Percentiles rank a stretch among this genome's conserved stretches.
phyloP scores from a whole-genome alignment of 108 stramenopile species.

The Mayamaea pseudoterrestris region DNA sequence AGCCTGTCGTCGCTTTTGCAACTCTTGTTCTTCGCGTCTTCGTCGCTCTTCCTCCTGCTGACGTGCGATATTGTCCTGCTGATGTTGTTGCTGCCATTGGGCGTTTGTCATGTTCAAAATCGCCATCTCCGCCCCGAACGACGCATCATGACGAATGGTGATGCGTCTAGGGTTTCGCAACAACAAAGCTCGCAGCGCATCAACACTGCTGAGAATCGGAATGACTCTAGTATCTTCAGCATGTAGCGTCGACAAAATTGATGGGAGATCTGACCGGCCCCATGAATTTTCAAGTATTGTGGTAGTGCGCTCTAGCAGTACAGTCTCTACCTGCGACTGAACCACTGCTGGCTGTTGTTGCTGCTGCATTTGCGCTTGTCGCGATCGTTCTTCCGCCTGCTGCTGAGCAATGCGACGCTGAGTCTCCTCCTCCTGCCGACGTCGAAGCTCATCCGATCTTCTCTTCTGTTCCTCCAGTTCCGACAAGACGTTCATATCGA shows the following conservation, averaged over 20 bases:
- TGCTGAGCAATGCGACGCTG: conserved; percentile 32
- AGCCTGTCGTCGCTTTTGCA: conserved; percentile 20
- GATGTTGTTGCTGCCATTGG: conserved; percentile 51
- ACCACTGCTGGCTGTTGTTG: conserved; percentile 35
- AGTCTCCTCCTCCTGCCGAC: conserved; percentile 51
- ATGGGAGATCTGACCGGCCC: conserved; percentile 70
- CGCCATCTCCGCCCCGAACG: conserved; percentile 63
- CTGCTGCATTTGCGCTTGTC: conserved; percentile 27
- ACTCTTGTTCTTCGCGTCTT: conserved; percentile 21
- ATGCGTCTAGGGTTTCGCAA: conserved; percentile 54
- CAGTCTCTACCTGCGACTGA: conserved; percentile 72
- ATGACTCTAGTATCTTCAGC: conserved; percentile 72
- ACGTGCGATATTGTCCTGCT: conserved; percentile 33
- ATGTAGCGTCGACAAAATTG: conserved; percentile 70
- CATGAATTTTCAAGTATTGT: conserved; percentile 75
- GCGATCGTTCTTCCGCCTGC: conserved; percentile 39
- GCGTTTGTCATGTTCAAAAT: conserved; percentile 57
- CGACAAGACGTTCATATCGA: conserved; percentile 26
- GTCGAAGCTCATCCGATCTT: conserved; percentile 35
- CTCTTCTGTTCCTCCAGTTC: conserved; percentile 19
- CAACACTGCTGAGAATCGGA: conserved; percentile 52
- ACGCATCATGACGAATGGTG: conserved; percentile 49
- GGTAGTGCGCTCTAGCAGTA: conserved; percentile 75
- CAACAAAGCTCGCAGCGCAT: conserved; percentile 64
- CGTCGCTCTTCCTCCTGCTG: conserved; percentile 52